Evolutionary conservation across 1,284 basidiomycete species (phyloP), one percentile per base, ranked within the genome.

Genomic region (Sporisorium sorghi): DNA sequence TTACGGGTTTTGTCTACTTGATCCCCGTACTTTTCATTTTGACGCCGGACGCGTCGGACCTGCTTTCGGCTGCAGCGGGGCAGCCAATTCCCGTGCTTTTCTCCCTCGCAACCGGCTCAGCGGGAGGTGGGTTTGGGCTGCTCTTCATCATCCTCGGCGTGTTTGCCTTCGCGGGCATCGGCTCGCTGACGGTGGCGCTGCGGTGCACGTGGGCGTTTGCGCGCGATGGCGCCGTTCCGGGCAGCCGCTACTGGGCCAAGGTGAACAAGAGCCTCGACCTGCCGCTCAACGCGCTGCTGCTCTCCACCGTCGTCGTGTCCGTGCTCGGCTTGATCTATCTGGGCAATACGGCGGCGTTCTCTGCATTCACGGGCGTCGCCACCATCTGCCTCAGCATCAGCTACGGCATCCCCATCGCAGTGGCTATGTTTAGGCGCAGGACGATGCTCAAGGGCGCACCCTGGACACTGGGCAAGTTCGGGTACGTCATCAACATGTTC

Each of bases 131-230:
- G 3, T 84, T 87, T 32, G 86, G 86, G 6, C 67, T 87, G 11
- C 79, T 87, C 2, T 86, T 87, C 68, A 80, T 87, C 39, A 86
- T 87, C 63, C 83, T 87, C 43, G 86, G 86, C 23, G 86, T 87
- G 58, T 86, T 85, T 77, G 69, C 85, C 32, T 87, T 87, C 63
- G 86, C 87, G 4, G 81, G 85, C 6, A 84, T 87, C 47, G 87
- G 86, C 3, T 85, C 85, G 9, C 77, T 87, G 15, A 87, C 87
- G 11, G 86, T 86, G 8, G 85, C 86, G 12, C 85, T 85, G 12
- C 82, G 86, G 19, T 85, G 84, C 64, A 85, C 85, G 8, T 87
- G 86, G 86, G 85, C 86, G 2, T 87, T 87, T 72, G 81, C 85
- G 8, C 81, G 86, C 28, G 86, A 87, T 50, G 86, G 85, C 26